Evolutionary conservation across 2,329 filamentous ascomycete species (phyloP).

Genomic region (Arthrinium puccinioides): DNA sequence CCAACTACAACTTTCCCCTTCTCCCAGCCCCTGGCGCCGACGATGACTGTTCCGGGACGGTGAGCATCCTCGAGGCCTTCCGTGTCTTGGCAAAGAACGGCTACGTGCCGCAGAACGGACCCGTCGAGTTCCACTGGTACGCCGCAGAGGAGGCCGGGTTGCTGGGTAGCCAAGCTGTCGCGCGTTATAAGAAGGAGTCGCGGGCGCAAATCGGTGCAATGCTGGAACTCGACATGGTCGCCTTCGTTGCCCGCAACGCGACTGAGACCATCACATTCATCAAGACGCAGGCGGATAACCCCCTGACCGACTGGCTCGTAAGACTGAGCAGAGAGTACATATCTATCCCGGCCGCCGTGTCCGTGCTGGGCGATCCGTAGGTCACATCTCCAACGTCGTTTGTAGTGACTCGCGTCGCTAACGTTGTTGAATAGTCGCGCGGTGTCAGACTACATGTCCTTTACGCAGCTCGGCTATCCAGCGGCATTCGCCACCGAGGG

Average conservation of each 20-base stretch:
- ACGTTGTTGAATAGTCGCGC: slow-evolving; percentile 15
- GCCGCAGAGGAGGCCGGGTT: slow-evolving; percentile 9
- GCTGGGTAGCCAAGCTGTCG: slow-evolving; percentile 63
- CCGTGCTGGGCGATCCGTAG: no score
- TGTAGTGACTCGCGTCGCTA: no score
- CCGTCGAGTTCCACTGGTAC: slow-evolving; percentile 58
- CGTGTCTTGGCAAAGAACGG: slow-evolving; percentile 50
- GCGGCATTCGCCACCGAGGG: slow-evolving; percentile 30
- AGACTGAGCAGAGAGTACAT: slow-evolving; percentile 28
- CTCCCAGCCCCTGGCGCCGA: slow-evolving; percentile 66
- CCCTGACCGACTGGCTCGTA: slow-evolving; percentile 27
- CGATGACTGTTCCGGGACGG: slow-evolving; percentile 65
- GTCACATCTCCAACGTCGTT: no score
- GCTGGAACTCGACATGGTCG: slow-evolving; percentile 51
- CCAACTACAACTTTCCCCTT: slow-evolving; percentile 64
- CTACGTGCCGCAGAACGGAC: slow-evolving; percentile 22
- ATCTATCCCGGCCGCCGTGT: slow-evolving; percentile 25
- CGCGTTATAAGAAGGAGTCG: slow-evolving; percentile 56
- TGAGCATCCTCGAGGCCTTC: slow-evolving; percentile 67
- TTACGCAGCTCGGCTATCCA: slow-evolving; percentile 29
- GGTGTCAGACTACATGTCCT: slow-evolving; percentile 34
- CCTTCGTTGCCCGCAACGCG: slow-evolving; percentile 26
- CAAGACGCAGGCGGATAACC: slow-evolving; percentile 27
- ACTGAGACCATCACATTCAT: slow-evolving; percentile 32
- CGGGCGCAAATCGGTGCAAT: slow-evolving; percentile 62